phyloP scores from a whole-genome alignment of 805 yeast species.

The Yamadazyma nakazawae region DNA sequence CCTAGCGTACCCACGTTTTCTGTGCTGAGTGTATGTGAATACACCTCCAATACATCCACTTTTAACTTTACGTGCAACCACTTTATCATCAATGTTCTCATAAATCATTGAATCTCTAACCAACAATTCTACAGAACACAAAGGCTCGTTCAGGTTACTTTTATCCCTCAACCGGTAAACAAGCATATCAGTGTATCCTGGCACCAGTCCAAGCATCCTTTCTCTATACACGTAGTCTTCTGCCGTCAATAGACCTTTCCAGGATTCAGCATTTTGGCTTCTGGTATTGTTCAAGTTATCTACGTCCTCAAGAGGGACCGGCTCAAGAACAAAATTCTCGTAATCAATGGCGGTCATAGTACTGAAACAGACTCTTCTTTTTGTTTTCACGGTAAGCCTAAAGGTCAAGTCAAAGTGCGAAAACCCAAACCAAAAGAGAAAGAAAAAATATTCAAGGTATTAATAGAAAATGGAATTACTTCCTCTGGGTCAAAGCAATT shows the following conservation, averaged over 20 bases:
- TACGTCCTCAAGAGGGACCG: constrained; percentile 20
- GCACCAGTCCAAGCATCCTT: constrained; percentile 21
- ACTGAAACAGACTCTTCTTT: background rate
- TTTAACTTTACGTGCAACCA: constrained; percentile 2
- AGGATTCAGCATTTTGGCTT: constrained; percentile 28
- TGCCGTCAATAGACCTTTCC: constrained; percentile 34
- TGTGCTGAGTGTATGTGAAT: constrained; percentile 32
- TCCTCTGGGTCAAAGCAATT: constrained; percentile 55
- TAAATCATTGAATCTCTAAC: constrained; percentile 30
- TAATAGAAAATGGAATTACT: constrained; percentile 38
- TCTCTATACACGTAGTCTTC: constrained; percentile 38
- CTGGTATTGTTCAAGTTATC: constrained; percentile 31
- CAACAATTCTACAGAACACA: constrained; percentile 35
- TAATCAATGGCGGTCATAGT: constrained; percentile 9
- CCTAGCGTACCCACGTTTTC: constrained; percentile 37
- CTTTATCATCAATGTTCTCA: constrained; percentile 9
- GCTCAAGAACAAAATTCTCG: constrained; percentile 13
- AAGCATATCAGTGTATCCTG: constrained; percentile 7
- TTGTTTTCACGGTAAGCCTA: background rate
- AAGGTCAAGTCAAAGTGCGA: background rate
- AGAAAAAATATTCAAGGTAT: background rate
- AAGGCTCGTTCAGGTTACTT: constrained; percentile 15
- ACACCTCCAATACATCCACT: constrained; percentile 44
- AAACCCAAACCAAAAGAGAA: background rate
- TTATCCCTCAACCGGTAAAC: constrained; percentile 25